These are phyloP conservation scores for Macaranga tanarius DNA, from an alignment of 441 rosid genomes.

Conservation along the genomic window DNA sequence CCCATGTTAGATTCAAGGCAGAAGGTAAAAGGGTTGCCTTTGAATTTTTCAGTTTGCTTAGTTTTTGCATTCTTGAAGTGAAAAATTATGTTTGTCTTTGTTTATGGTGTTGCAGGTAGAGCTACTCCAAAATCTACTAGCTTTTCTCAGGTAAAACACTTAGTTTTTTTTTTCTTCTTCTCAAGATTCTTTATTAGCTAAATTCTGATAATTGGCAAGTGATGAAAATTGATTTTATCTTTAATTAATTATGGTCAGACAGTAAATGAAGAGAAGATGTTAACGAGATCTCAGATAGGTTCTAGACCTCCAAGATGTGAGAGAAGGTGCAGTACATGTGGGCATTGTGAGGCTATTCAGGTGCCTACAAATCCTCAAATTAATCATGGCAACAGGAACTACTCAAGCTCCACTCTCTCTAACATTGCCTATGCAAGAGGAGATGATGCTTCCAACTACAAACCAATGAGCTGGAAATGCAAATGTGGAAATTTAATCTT, in stretches of 20 bases:
- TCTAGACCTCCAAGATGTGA: conserved; percentile 37
- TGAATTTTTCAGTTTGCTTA: not conserved
- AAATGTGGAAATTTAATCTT: conserved; percentile 35
- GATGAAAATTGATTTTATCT: not conserved
- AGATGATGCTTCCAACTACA: conserved; percentile 32
- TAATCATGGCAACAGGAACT: conserved; percentile 15
- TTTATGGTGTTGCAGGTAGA: conserved; percentile 33
- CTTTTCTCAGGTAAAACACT: conserved; percentile 31
- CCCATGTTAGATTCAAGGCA: conserved; percentile 37
- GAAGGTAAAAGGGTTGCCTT: conserved; percentile 34
- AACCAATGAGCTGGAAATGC: conserved; percentile 42
- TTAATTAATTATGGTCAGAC: conserved; percentile 15
- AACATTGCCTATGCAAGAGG: conserved; percentile 30
- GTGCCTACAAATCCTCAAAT: conserved; percentile 36
- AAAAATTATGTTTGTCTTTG: not conserved
- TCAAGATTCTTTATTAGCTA: not conserved
- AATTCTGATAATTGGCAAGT: not conserved
- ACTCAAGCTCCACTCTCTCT: not conserved
- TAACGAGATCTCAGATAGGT: conserved; percentile 31
- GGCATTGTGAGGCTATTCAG: conserved; percentile 35
- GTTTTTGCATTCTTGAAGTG: not conserved
- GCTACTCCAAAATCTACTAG: conserved; percentile 23
- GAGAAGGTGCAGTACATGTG: conserved; percentile 32
- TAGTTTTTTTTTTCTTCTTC: not conserved
- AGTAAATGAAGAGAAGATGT: conserved; percentile 20